phyloP scores from a whole-genome alignment of 306 rosid genomes.

The Adenanthera pavonina region DNA sequence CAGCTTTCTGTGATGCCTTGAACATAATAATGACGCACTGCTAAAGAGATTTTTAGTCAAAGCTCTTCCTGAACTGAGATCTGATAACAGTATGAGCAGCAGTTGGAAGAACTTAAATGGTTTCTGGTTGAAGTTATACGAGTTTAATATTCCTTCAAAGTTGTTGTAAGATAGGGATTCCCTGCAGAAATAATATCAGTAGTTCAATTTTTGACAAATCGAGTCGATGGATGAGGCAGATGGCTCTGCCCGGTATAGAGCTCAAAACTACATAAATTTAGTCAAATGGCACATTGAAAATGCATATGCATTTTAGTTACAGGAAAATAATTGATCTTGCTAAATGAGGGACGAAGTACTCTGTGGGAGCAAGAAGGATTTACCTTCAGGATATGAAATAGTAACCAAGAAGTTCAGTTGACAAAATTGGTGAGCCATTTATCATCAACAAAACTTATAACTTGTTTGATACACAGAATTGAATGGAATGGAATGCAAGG shows the following conservation, averaged over 20 bases:
- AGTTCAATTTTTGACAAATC: background rate
- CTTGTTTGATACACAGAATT: no score
- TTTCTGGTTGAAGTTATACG: background rate
- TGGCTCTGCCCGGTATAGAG: no score
- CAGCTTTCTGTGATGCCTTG: conserved; percentile 2
- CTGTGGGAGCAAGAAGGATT: no score
- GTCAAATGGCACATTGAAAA: background rate
- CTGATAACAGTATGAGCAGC: background rate
- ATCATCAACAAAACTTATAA: no score
- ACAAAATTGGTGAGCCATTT: no score
- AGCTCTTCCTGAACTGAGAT: background rate
- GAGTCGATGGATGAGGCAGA: background rate
- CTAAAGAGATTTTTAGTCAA: background rate
- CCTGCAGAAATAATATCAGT: background rate
- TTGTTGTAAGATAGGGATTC: background rate
- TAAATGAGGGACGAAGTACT: background rate
- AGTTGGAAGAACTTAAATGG: background rate
- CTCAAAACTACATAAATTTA: background rate
- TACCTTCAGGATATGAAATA: no score
- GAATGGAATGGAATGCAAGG: no score
- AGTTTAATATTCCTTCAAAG: background rate
- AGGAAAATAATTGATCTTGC: background rate
- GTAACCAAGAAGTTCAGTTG: no score
- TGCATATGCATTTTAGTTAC: background rate
- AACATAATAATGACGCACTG: background rate